Evolutionary conservation across 2,329 filamentous ascomycete genomes (phyloP), one percentile per base, ranked within the genome.

Genomic region (Akanthomyces uredinophilus): DNA sequence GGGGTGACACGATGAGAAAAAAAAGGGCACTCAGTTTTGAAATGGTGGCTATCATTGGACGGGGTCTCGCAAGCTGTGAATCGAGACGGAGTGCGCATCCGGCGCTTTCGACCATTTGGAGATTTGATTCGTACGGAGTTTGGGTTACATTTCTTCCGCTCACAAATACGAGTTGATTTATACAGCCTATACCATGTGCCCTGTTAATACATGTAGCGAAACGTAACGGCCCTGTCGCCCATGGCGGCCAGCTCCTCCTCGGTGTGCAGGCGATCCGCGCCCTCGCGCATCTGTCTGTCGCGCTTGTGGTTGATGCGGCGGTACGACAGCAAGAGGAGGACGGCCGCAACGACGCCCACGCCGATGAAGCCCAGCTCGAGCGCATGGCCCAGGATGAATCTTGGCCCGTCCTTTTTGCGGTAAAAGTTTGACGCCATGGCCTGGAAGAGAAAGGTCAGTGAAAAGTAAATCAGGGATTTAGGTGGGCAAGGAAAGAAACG

Each of bases 381-480:
- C 2, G 68, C 73, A 61, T 81, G 79, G 0, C 80, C 79, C 3
- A 81, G 72, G 4, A 75, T 70, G 60, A 79, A 82, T 7, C 74
- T 70, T 0, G 79, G 79, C 4, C 68, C 67, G 64, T 82, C 79
- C 11, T 69, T 70, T 37, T 73, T 68, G 1, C 86, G 79, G 67
- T 89, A 90, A 68, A 89, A 88, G 67, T 89, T 89, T 5, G 84
- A 86, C 0, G 86, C 83, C 81, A 89, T 87, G 1, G 85, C 86
- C 71, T 74, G 20, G 16, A 22, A 1, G 2, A 60, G 50, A 22
- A 14, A 18, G 18, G 3, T 22, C 14, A 37, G 27, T 37, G 18
- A 3, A 54, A n/a, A 10, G 20, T 1, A 13, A 2, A 63, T 22
- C 27, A 29, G 27, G 39, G 1, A 53, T 47, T 35, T 8, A 8